Percentiles rank a stretch among this genome's conserved stretches.
Conservation (phyloP, 371 early-diverging fungal species). For the Mucor ambiguus region DNA sequence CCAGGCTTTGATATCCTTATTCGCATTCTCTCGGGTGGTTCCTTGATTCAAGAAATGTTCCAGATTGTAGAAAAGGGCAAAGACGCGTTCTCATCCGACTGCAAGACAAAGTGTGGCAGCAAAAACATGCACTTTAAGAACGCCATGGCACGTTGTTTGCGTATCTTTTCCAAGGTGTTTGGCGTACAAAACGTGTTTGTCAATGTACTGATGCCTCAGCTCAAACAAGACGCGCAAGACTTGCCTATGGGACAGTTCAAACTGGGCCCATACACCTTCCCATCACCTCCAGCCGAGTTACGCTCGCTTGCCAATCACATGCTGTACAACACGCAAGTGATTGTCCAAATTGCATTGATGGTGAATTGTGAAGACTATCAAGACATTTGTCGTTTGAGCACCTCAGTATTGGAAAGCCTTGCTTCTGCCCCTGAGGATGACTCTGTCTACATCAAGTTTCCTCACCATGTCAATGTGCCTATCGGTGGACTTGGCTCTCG, state of each 20-base stretch:
- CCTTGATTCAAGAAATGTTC: constrained; percentile 65
- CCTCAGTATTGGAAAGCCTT: constrained; percentile 66
- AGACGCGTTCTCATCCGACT: not conserved
- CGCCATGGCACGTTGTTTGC: constrained; percentile 56
- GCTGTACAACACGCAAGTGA: constrained; percentile 63
- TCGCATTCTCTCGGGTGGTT: constrained; percentile 73
- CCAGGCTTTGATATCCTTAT: constrained; percentile 85
- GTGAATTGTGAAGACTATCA: constrained; percentile 57
- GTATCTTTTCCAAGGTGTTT: constrained; percentile 66
- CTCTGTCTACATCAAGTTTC: not conserved
- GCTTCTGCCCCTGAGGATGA: constrained; percentile 37
- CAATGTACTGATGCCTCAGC: constrained; percentile 64
- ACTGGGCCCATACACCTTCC: constrained; percentile 23
- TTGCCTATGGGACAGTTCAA: constrained; percentile 24
- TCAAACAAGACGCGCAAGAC: constrained; percentile 23
- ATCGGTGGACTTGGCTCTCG: constrained; percentile 61
- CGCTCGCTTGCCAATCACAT: constrained; percentile 78
- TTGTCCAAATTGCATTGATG: constrained; percentile 71
- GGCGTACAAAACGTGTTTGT: constrained; percentile 68
- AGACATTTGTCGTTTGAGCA: constrained; percentile 68
- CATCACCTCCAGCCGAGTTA: constrained; percentile 39
- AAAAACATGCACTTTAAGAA: constrained; percentile 18
- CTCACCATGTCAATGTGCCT: constrained; percentile 22
- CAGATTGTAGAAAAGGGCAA: constrained; percentile 56
- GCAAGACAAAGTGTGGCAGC: not conserved